A percentile compares a stretch with the other conserved stretches of the same genome.
These are phyloP conservation scores for Calonectria henricotiae DNA, from an alignment of 2,329 filamentous ascomycete genomes.

Conservation along the genomic window DNA sequence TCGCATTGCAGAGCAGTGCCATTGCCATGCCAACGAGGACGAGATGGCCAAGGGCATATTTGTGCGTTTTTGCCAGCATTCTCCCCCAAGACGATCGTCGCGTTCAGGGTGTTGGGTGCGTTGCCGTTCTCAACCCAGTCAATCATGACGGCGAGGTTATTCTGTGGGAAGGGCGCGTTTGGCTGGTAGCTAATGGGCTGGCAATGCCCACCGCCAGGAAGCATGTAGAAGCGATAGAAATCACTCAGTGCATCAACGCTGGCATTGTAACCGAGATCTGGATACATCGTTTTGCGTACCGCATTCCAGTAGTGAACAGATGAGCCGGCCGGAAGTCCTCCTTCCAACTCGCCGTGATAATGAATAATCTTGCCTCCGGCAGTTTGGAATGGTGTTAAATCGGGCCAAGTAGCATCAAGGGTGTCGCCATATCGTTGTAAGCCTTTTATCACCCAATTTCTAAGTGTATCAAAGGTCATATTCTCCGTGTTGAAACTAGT, in stretches of 20 bases:
- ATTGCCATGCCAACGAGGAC: not conserved
- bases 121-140: constrained; percentile 10
- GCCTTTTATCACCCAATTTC: not conserved
- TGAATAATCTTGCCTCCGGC: constrained; percentile 14
- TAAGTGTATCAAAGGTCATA: not conserved
- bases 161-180: constrained; percentile 12
- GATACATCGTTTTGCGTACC: constrained; percentile 4
- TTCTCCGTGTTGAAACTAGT: not conserved
- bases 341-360: constrained; percentile 14
- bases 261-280: not conserved
- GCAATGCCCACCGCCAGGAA: not conserved
- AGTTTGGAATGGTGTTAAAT: not conserved
- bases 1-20: constrained; percentile 2
- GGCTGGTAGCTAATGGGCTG: constrained; percentile 10
- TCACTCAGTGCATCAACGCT: not conserved
- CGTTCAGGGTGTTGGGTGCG: not conserved
- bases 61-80: constrained; percentile 3
- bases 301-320: constrained; percentile 2
- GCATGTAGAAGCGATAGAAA: constrained; percentile 14
- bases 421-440: constrained; percentile 4
- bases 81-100: not conserved
- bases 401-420: constrained; percentile 7
- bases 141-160: constrained; percentile 8
- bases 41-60: constrained; percentile 11
- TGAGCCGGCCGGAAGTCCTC: constrained; percentile 1